These are phyloP conservation scores for Nectriaceae sp. DNA, from an alignment of 2,329 filamentous ascomycete species.

Conservation along the genomic window DNA sequence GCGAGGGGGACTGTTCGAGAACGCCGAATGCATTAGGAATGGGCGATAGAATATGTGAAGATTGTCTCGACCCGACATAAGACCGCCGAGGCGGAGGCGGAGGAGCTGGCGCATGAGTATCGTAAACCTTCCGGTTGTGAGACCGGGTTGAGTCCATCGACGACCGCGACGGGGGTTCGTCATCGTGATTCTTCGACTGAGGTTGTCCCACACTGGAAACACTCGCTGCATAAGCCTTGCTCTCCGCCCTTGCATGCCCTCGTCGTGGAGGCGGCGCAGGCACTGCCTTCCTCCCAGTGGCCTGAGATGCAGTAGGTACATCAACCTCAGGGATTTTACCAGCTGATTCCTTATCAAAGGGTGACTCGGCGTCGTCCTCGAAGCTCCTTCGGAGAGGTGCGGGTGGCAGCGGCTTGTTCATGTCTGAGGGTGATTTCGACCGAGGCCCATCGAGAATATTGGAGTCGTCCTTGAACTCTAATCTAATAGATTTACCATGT, in stretches of 20 bases:
- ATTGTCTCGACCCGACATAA: constrained; percentile 38
- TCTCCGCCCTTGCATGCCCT: constrained; percentile 49
- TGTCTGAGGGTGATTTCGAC: constrained; percentile 21
- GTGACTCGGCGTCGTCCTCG: constrained; percentile 52
- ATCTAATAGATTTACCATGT: constrained; percentile 73
- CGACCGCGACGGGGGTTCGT: constrained; percentile 46
- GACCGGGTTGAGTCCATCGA: constrained; percentile 53
- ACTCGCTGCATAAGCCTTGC: constrained; percentile 33
- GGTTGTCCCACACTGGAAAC: constrained; percentile 15
- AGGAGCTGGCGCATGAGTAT: constrained; percentile 48
- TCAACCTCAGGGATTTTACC: constrained; percentile 51
- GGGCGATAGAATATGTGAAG: constrained; percentile 19
- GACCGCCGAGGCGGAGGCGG: constrained; percentile 58
- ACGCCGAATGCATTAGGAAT: constrained; percentile 39
- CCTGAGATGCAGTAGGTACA: constrained; percentile 33
- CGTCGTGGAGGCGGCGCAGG: constrained; percentile 55
- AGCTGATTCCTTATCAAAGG: constrained; percentile 56
- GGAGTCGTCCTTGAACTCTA: constrained; percentile 38
- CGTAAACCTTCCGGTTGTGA: constrained; percentile 47
- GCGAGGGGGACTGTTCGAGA: constrained; percentile 14
- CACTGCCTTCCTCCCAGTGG: constrained; percentile 43
- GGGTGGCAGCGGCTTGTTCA: constrained; percentile 60
- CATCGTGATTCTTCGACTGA: constrained; percentile 23
- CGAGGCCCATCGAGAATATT: constrained; percentile 23
- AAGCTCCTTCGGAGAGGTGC: constrained; percentile 48